Evolutionary conservation across 2,329 filamentous ascomycete genomes (phyloP).

Genomic region (Stachybotrys chartarum): DNA sequence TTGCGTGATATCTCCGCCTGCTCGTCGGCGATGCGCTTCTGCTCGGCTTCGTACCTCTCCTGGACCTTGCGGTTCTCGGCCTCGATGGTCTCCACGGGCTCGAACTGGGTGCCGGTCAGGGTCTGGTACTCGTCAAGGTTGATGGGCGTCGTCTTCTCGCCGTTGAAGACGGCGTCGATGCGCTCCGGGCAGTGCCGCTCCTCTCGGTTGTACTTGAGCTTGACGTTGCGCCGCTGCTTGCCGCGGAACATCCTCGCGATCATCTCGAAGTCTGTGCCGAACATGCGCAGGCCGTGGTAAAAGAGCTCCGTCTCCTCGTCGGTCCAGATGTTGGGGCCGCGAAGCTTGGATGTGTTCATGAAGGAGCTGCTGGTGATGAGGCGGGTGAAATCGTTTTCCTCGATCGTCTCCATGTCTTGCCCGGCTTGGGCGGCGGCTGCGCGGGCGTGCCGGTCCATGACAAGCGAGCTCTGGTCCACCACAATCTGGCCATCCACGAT

Average conservation of each 20-base stretch:
- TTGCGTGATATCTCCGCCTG: slow-evolving; percentile 39
- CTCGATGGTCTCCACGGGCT: slow-evolving; percentile 47
- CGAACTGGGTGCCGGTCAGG: slow-evolving; percentile 45
- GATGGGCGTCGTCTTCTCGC: slow-evolving; percentile 49
- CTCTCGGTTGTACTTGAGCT: slow-evolving; percentile 77
- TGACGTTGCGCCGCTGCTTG: slow-evolving; percentile 66
- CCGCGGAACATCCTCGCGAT: slow-evolving; percentile 70
- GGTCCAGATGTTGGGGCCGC: slow-evolving; percentile 62
- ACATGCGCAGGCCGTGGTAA: slow-evolving; percentile 67
- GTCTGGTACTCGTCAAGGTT: slow-evolving; percentile 54
- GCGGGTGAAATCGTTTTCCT: slow-evolving; percentile 73
- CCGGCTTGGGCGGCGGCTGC: slow-evolving; percentile 42
- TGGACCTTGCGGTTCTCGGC: slow-evolving; percentile 44
- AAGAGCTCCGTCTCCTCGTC: slow-evolving; percentile 67
- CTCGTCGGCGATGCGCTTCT: slow-evolving; percentile 35
- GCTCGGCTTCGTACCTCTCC: slow-evolving; percentile 37
- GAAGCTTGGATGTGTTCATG: slow-evolving; percentile 51
- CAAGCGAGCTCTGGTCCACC: slow-evolving; percentile 59
- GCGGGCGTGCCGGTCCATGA: slow-evolving; percentile 61
- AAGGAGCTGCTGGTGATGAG: slow-evolving; percentile 64
- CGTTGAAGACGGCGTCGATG: slow-evolving; percentile 57
- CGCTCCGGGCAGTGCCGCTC: slow-evolving; percentile 58
- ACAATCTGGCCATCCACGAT: slow-evolving; percentile 68
- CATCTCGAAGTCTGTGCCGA: slow-evolving; percentile 78
- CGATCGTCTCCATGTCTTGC: slow-evolving; percentile 54